Evolutionary conservation across 257 asterid genomes (phyloP).

Genomic region (Plantago major): DNA sequence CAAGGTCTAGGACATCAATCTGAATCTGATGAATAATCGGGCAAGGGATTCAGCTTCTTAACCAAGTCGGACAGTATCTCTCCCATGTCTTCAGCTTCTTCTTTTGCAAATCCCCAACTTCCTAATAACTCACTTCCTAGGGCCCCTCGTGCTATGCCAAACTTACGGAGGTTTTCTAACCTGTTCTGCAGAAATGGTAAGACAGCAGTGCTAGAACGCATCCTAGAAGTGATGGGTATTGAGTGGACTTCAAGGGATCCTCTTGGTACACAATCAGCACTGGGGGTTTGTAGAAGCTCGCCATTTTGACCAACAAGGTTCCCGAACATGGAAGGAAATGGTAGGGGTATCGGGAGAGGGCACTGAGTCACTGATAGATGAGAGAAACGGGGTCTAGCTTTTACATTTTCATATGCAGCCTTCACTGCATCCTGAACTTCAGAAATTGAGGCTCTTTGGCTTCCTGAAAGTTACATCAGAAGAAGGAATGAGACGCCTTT

Average conservation of each 20-base stretch:
- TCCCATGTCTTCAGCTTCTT: constrained; percentile 66
- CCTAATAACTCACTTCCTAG: constrained; percentile 49
- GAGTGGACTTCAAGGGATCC: constrained; percentile 87
- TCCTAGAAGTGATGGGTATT: constrained; percentile 83
- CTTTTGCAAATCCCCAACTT: constrained; percentile 79
- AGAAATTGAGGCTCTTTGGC: constrained; percentile 50
- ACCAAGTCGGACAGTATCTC: constrained; percentile 74
- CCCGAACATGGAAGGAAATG: constrained; percentile 78
- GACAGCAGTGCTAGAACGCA: constrained; percentile 73
- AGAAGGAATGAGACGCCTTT: background rate
- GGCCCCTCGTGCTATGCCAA: constrained; percentile 70
- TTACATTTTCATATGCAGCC: constrained; percentile 44
- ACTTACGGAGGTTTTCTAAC: constrained; percentile 54
- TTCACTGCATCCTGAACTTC: constrained; percentile 67
- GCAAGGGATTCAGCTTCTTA: constrained; percentile 38
- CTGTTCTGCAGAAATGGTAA: constrained; percentile 68
- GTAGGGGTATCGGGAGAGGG: constrained; percentile 91
- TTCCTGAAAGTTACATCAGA: constrained; percentile 33
- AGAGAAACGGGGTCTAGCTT: constrained; percentile 57
- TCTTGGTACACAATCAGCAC: constrained; percentile 34
- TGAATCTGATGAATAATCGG: constrained; percentile 57
- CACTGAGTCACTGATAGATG: constrained; percentile 65
- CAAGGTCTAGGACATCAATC: constrained; percentile 30
- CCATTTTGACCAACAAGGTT: constrained; percentile 59
- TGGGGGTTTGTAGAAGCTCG: constrained; percentile 46